Evolutionary conservation across 371 early-diverging fungal genomes (phyloP).

Genomic region (Mortierella sp.): DNA sequence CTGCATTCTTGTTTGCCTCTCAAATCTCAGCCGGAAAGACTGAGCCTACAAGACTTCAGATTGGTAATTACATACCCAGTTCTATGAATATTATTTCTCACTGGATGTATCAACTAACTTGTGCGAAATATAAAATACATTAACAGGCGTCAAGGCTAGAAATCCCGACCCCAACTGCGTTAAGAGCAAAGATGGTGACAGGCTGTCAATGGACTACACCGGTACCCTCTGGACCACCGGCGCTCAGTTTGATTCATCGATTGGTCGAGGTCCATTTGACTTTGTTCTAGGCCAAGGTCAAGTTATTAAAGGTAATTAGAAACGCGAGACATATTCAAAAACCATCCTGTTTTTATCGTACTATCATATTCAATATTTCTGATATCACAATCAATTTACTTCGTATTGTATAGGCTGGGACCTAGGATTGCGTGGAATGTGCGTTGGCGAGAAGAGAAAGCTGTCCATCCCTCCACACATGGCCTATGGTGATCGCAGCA

Average conservation of each 20-base stretch:
- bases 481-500: slow-evolving; percentile 50
- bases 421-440: slow-evolving; percentile 74
- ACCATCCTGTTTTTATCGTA: background rate
- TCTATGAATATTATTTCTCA: background rate
- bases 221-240: slow-evolving; percentile 62
- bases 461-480: slow-evolving; percentile 67
- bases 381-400: background rate
- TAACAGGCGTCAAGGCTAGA: slow-evolving; percentile 47
- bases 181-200: slow-evolving; percentile 58
- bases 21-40: slow-evolving; percentile 32
- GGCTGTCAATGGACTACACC: slow-evolving; percentile 66
- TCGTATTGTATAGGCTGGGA: slow-evolving; percentile 64
- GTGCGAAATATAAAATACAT: background rate
- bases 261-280: slow-evolving; percentile 67
- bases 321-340: no score
- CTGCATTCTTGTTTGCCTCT: slow-evolving; percentile 34
- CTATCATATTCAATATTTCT: background rate
- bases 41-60: slow-evolving; percentile 60
- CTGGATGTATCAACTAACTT: background rate
- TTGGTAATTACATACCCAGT: slow-evolving; percentile 41
- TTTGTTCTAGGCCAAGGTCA: slow-evolving; percentile 64
- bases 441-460: slow-evolving; percentile 74
- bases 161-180: slow-evolving; percentile 57
- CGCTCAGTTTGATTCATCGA: slow-evolving; percentile 65
- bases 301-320: slow-evolving; percentile 42